Evolutionary conservation across 345 rosid genomes (phyloP).

Genomic region (Moricandia moricandioides): DNA sequence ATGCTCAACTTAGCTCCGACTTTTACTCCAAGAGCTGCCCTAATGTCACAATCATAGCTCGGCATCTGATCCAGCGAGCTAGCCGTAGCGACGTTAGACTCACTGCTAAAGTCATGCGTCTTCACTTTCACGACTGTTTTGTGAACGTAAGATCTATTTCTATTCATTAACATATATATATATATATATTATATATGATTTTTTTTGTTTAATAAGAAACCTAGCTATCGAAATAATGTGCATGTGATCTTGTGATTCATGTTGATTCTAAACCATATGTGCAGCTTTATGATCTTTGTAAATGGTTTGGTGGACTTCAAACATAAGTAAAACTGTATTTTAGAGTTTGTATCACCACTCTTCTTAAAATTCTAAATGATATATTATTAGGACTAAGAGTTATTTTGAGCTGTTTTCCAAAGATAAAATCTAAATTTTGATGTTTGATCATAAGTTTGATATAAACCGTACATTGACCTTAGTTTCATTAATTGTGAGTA

Average conservation of each 20-base stretch:
- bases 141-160: constrained; percentile 45
- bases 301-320: neutral
- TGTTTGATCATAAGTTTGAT: neutral
- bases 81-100: constrained; percentile 26
- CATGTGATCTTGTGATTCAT: neutral
- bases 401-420: neutral
- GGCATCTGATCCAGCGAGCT: constrained; percentile 30
- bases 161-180: neutral
- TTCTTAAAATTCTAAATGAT: neutral
- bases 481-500: constrained; percentile 5
- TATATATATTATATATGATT: too few relatives aligned
- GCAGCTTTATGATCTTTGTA: neutral
- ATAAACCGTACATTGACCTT: neutral
- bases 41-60: constrained; percentile 22
- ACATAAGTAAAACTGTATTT: neutral
- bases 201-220: neutral
- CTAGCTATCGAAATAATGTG: neutral
- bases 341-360: neutral
- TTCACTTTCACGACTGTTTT: constrained; percentile 61
- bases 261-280: neutral
- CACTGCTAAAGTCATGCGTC: constrained; percentile 44
- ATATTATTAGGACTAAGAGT: neutral
- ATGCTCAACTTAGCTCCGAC: constrained; percentile 21
- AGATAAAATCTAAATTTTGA: neutral
- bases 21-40: constrained; percentile 32